Conservation (phyloP, 352 stramenopile genomes). For the Phytophthora rubi region DNA sequence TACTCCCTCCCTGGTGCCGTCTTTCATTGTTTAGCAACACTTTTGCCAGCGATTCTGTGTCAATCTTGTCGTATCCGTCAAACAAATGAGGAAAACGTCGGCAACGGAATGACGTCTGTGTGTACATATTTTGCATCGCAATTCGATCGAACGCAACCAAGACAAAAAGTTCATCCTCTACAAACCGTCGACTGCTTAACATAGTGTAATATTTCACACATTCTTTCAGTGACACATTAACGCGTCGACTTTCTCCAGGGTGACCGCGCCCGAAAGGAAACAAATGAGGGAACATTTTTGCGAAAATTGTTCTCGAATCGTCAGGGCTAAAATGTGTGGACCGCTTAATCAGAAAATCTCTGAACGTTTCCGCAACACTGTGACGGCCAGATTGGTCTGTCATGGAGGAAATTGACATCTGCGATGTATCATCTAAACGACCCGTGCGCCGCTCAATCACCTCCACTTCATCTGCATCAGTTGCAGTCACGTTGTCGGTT, state of each 20-base stretch:
- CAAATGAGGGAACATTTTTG: constrained; percentile 8
- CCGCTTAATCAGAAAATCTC: neutral
- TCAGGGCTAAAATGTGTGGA: constrained; percentile 1
- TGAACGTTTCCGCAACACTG: neutral
- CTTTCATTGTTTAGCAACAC: too few species aligned
- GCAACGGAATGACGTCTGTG: too few species aligned
- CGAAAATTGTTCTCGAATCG: neutral
- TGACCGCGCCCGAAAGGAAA: constrained; percentile 14
- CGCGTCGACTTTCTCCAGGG: constrained; percentile 2
- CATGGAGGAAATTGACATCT: neutral
- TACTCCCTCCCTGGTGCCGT: too few species aligned
- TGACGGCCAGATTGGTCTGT: neutral
- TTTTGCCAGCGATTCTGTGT: too few species aligned
- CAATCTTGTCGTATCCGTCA: too few species aligned
- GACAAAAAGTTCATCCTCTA: constrained; percentile 24
- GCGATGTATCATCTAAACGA: neutral
- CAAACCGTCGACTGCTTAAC: constrained; percentile 15
- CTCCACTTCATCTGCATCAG: neutral
- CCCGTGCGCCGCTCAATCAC: constrained; percentile 4
- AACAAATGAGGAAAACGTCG: too few species aligned
- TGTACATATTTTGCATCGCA: too few species aligned
- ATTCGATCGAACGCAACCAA: too few species aligned
- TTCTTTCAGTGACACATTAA: constrained; percentile 10
- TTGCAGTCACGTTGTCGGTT: neutral
- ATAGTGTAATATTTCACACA: constrained; percentile 20